These are phyloP conservation scores for Caloboletus firmus DNA, from an alignment of 1,284 basidiomycete genomes.

Conservation along the genomic window DNA sequence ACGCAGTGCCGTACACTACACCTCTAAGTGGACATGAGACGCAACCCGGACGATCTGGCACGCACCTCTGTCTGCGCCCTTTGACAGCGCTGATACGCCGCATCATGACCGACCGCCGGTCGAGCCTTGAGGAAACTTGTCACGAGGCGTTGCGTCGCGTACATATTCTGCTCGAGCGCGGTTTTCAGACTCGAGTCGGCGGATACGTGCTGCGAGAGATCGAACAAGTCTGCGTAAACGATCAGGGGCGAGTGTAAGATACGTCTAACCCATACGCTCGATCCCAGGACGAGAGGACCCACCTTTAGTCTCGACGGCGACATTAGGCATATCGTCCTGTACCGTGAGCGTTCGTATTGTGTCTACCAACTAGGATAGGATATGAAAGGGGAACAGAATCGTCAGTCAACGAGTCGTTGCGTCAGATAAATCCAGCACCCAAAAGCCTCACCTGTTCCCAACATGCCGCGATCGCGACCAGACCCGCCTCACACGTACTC, in stretches of 20 bases:
- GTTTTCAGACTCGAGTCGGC: constrained; percentile 50
- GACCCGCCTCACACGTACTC: constrained; percentile 71
- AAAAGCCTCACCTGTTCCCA: constrained; percentile 74
- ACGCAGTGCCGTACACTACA: constrained; percentile 56
- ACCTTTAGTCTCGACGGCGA: constrained; percentile 49
- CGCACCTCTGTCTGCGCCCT: constrained; percentile 61
- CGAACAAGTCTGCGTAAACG: constrained; percentile 40
- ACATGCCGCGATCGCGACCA: constrained; percentile 84
- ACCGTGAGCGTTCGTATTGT: constrained; percentile 64
- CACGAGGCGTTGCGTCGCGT: constrained; percentile 60
- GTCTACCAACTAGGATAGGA: constrained; percentile 55
- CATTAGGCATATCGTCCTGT: constrained; percentile 50
- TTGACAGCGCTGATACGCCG: constrained; percentile 48
- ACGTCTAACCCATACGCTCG: background rate
- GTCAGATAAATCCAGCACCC: background rate
- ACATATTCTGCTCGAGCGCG: constrained; percentile 54
- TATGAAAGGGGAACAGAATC: background rate
- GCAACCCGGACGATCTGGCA: background rate
- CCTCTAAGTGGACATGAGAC: constrained; percentile 14
- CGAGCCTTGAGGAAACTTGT: constrained; percentile 55
- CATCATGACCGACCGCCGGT: constrained; percentile 20
- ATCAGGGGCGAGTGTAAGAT: constrained; percentile 1
- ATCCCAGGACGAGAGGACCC: constrained; percentile 8
- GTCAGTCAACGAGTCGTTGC: constrained; percentile 2
- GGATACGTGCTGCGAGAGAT: constrained; percentile 54